Evolutionary conservation across 225 moss, liverwort and hornwort species (phyloP), one percentile per base, ranked within the genome.

Genomic region (Polytrichum commune): DNA sequence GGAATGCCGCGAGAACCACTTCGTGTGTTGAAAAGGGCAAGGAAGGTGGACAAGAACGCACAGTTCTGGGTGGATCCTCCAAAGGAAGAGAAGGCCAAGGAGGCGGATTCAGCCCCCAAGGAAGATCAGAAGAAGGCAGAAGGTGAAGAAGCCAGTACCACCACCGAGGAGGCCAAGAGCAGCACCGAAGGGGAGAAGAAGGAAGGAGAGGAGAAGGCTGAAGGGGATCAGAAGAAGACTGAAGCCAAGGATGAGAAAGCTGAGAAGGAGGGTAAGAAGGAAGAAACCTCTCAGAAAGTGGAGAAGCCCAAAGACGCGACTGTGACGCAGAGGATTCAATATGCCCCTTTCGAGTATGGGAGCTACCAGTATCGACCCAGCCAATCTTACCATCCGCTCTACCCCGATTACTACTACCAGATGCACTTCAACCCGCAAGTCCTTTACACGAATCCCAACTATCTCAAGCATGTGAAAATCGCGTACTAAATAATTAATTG

Each of bases 401-500:
- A 82, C 70, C 82, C 82, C 24, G 82, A 77, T 46, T 66, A 77
- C 77, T 66, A 65, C 67, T 56, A 71, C 67, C 77, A 72, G 77
- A 76, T 64, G 35, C 72, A 24, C 70, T 81, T 58, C 53, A 76
- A 75, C 1, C 75, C 77, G 5, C 84, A 66, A 33, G 23, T 79
- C 19, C 76, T 72, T 7, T 82, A 71, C 77, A 55, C 80, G 55
- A 86, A 86, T 53, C 82, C 82, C 54, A 86, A 86, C 73, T 83
- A 86, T 58, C 72, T 86, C 35, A 86, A 82, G 79, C 86, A 82
- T 18, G 82, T 86, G 33, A 82, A 79, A 67, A 85, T 82, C 5
- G 81, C 81, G 1, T 86, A 86, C 64, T 83, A 61, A 79, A 1
- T 22, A 24, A 58, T 23, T 9, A 58, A 58, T 20, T 1, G 6